Evolutionary conservation across 148 eudicot species (phyloP).

Genomic region (Spergularia bocconei): DNA sequence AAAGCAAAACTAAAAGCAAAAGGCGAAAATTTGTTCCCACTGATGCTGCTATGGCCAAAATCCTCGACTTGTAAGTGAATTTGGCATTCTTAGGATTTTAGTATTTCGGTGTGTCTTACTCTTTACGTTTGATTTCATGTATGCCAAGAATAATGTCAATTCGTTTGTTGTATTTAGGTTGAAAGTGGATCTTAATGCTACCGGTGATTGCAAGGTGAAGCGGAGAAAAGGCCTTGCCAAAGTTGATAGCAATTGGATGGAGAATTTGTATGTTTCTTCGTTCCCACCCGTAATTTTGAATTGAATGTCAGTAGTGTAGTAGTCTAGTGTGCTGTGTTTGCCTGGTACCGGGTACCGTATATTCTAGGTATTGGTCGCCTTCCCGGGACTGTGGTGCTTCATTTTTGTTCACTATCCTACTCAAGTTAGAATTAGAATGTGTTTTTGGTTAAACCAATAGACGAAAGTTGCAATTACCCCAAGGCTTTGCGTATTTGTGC

Average conservation of each 20-base stretch:
- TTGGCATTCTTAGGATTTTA: background rate
- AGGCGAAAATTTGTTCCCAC: background rate
- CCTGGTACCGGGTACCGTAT: too few relatives aligned
- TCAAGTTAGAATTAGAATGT: too few relatives aligned
- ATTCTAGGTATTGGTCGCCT: too few relatives aligned
- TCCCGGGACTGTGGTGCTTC: too few relatives aligned
- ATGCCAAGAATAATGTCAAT: background rate
- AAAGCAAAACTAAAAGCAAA: too few relatives aligned
- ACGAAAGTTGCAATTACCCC: too few relatives aligned
- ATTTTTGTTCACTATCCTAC: too few relatives aligned
- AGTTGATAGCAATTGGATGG: background rate
- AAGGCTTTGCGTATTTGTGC: too few relatives aligned
- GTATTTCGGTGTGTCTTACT: background rate
- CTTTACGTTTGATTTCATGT: background rate
- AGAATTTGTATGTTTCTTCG: background rate
- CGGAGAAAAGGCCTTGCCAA: background rate
- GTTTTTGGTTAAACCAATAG: too few relatives aligned
- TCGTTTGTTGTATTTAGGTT: background rate
- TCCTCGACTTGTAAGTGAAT: background rate
- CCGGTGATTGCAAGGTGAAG: background rate
- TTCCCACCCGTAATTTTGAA: background rate
- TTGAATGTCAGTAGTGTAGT: too few relatives aligned
- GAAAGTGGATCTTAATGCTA: background rate
- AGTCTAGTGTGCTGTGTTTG: too few relatives aligned
- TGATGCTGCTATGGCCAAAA: background rate